Percentiles rank a stretch among this genome's conserved stretches.
phyloP scores from a whole-genome alignment of 1,284 basidiomycete species.

The Sphaerobolus stellatus region DNA sequence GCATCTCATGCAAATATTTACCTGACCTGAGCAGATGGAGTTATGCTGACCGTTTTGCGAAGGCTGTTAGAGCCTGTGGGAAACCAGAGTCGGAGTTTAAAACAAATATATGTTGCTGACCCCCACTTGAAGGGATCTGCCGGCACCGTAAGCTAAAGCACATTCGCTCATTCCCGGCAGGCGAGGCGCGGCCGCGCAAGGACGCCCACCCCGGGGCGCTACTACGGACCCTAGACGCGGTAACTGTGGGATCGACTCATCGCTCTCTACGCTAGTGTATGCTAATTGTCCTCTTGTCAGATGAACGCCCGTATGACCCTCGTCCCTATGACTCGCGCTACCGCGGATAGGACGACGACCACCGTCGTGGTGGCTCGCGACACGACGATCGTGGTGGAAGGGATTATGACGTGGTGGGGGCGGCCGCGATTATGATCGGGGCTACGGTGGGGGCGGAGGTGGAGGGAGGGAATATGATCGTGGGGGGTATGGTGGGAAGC shows the following conservation, averaged over 20 bases:
- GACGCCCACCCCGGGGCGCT: slow-evolving; percentile 92
- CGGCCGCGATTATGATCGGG: slow-evolving; percentile 49
- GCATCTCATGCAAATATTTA: too few relatives aligned
- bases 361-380: slow-evolving; percentile 33
- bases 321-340: slow-evolving; percentile 80
- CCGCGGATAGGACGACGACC: slow-evolving; percentile 45
- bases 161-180: too few relatives aligned
- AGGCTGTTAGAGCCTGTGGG: too few relatives aligned
- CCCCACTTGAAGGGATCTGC: too few relatives aligned
- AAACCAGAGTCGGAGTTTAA: too few relatives aligned
- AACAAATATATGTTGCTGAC: too few relatives aligned
- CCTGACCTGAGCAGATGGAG: too few relatives aligned
- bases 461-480: slow-evolving; percentile 21
- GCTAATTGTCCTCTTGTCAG: slow-evolving; percentile 32
- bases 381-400: slow-evolving; percentile 34
- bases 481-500: too few relatives aligned
- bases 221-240: slow-evolving; percentile 88
- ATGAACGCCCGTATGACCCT: slow-evolving; percentile 76
- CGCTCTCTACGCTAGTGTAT: background rate
- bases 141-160: too few relatives aligned
- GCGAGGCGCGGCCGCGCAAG: slow-evolving; percentile 92
- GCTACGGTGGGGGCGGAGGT: background rate
- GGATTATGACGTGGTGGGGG: slow-evolving; percentile 32
- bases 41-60: too few relatives aligned
- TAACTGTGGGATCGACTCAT: slow-evolving; percentile 44